These are phyloP conservation scores for Cryptosporidium baileyi DNA, from an alignment of 169 alveolate species.

Conservation along the genomic window DNA sequence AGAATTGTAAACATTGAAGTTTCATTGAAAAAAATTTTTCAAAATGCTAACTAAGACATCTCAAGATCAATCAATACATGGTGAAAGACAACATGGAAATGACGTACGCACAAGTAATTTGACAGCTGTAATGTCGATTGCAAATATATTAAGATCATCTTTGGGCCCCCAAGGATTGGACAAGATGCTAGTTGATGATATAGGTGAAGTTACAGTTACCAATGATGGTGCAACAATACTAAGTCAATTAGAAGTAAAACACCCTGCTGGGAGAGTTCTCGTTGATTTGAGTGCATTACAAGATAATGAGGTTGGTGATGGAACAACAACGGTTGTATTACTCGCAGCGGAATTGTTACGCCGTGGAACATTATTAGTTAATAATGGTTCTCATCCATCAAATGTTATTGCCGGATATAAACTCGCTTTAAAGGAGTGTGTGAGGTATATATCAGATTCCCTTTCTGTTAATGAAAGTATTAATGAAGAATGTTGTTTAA, in stretches of 20 bases:
- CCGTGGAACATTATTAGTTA: slow-evolving; percentile 95
- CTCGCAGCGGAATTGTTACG: slow-evolving; percentile 97
- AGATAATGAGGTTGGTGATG: slow-evolving; percentile 98
- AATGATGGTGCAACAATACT: slow-evolving; percentile 99
- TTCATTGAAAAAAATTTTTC: background rate
- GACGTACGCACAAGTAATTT: slow-evolving; percentile 68
- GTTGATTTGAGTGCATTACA: slow-evolving; percentile 96
- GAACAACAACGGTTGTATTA: slow-evolving; percentile 99
- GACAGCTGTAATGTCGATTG: slow-evolving; percentile 96
- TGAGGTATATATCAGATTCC: slow-evolving; percentile 91
- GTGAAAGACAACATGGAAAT: slow-evolving; percentile 66
- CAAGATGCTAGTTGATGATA: slow-evolving; percentile 99
- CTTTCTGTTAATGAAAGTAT: slow-evolving; percentile 83
- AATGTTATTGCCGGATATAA: slow-evolving; percentile 94
- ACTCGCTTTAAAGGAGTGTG: slow-evolving; percentile 93
- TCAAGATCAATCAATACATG: slow-evolving; percentile 56
- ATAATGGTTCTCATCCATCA: slow-evolving; percentile 97
- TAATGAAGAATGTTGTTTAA: slow-evolving; percentile 87
- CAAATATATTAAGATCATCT: slow-evolving; percentile 95
- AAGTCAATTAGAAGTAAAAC: slow-evolving; percentile 97
- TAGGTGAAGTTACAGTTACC: slow-evolving; percentile 99
- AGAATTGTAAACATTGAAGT: background rate
- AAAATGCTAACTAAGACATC: slow-evolving; percentile 36
- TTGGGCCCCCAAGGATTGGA: slow-evolving; percentile 99
- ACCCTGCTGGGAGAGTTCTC: slow-evolving; percentile 99